Percentiles rank a stretch among this genome's conserved stretches.
Conservation (phyloP, 768 basidiomycete species). For the Daedalea quercina region DNA sequence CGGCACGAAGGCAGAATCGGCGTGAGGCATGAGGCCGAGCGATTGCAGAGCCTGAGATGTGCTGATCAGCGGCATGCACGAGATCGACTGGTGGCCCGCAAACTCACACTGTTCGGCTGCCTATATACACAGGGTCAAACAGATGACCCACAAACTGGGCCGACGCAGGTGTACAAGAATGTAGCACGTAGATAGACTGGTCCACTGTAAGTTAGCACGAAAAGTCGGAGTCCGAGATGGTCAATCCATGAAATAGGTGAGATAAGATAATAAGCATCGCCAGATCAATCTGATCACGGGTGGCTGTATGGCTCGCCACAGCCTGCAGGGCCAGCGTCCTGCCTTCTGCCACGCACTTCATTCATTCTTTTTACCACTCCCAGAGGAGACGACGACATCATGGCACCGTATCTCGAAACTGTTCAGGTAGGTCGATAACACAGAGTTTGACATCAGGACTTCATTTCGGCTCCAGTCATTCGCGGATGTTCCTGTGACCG, state of each 20-base stretch:
- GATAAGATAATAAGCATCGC: conserved; percentile 10
- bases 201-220: too few species aligned
- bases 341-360: background rate
- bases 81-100: background rate
- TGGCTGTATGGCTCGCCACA: too few species aligned
- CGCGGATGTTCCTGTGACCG: conserved; percentile 80
- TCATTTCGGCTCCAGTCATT: conserved; percentile 60
- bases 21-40: conserved; percentile 60
- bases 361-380: background rate
- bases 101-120: too few species aligned
- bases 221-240: conserved; percentile 6
- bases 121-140: too few species aligned
- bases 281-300: background rate
- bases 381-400: conserved; percentile 17
- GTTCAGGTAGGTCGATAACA: conserved; percentile 43
- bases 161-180: too few species aligned
- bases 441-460: background rate
- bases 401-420: conserved; percentile 73
- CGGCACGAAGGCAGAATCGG: conserved; percentile 74
- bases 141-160: too few species aligned
- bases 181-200: too few species aligned
- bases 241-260: conserved; percentile 6
- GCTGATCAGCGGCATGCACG: background rate
- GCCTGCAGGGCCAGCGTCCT: background rate
- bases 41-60: background rate